Evolutionary conservation across 2,329 filamentous ascomycete genomes (phyloP).

Genomic region (Emydomyces testavorans): DNA sequence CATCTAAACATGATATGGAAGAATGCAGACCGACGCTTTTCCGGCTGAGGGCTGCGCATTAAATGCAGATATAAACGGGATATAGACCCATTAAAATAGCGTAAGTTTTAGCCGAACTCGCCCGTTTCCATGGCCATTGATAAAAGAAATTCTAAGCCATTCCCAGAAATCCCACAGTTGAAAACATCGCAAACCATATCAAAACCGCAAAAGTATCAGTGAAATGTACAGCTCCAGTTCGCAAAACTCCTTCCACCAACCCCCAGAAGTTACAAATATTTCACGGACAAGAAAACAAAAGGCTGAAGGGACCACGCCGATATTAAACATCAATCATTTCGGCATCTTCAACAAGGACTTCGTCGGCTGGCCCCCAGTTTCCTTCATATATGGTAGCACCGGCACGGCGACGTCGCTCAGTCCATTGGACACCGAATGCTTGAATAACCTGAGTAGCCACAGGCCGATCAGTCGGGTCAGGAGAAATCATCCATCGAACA

Average conservation of each 20-base stretch:
- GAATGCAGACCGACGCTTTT: slow-evolving; percentile 1
- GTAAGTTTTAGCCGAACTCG: slow-evolving; percentile 3
- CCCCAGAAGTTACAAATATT: neutral
- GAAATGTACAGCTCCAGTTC: slow-evolving; percentile 6
- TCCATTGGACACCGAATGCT: slow-evolving; percentile 67
- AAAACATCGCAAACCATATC: slow-evolving; percentile 5
- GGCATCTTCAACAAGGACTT: slow-evolving; percentile 46
- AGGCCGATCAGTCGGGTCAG: slow-evolving; percentile 61
- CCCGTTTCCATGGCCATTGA: neutral
- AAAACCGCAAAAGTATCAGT: slow-evolving; percentile 8
- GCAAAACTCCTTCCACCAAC: neutral
- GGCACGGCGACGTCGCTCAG: slow-evolving; percentile 61
- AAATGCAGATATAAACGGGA: slow-evolving; percentile 2
- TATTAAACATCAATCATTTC: slow-evolving; percentile 52
- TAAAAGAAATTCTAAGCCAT: slow-evolving; percentile 7
- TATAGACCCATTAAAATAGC: slow-evolving; percentile 8
- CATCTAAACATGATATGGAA: slow-evolving; percentile 8
- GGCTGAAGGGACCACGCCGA: neutral
- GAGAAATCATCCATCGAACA: slow-evolving; percentile 77
- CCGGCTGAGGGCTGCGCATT: neutral
- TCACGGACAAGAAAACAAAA: neutral
- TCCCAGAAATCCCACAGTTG: slow-evolving; percentile 6
- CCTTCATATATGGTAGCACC: slow-evolving; percentile 95
- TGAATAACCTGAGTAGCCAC: slow-evolving; percentile 60
- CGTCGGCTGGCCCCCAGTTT: slow-evolving; percentile 75